Base-by-base conservation (phyloP, 441 rosid genomes). In the Sinapis alba region DNA sequence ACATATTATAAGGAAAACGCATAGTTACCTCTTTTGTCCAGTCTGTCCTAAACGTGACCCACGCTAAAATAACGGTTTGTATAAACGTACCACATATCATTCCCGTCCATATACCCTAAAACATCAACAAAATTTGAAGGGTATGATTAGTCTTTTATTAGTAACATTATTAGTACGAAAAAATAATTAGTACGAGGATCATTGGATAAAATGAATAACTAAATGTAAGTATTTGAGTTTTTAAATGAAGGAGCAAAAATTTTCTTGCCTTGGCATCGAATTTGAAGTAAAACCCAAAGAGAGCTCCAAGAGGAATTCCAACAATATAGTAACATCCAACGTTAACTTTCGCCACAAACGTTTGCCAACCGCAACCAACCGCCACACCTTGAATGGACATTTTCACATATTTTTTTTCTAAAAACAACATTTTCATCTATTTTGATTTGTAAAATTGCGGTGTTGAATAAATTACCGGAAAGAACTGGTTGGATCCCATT, bases 301-400 rank as follows among this genome's bases (percentile, higher is more conserved):
- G 76, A 66, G 69, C 75, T 0, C 89, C 93, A 57, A 86, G 68
- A 19, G 93, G 93, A 5, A 88, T n/a, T 2, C 91, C 93, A 1
- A 89, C 64, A n/a, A 76, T 74, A 61, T 87, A 87, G 60, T 84
- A 89, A 36, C 93, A 88, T 21, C 83, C 90, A 0, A 86, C 68
- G 16, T 88, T 88, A 5, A 88, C 85, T 53, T 85, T 86, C 0
- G 93, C 93, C 11, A 88, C 93, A 67, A 79, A 80, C 7, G 82
- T 54, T 82, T 86, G 90, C 93, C 93, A 86, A 27, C 90, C 93
- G 6, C 90, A 88, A 26, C 93, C 93, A 63, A 88, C 90, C 24
- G 89, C 93, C 36, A 85, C 90, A 27, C 93, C 92, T 65, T 43
- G 5, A 24, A 11, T n/a, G 0, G 12, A n/a, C 6, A 26, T 13